phyloP scores from a whole-genome alignment of 108 stramenopile species.

The Nitzschia sp. region DNA sequence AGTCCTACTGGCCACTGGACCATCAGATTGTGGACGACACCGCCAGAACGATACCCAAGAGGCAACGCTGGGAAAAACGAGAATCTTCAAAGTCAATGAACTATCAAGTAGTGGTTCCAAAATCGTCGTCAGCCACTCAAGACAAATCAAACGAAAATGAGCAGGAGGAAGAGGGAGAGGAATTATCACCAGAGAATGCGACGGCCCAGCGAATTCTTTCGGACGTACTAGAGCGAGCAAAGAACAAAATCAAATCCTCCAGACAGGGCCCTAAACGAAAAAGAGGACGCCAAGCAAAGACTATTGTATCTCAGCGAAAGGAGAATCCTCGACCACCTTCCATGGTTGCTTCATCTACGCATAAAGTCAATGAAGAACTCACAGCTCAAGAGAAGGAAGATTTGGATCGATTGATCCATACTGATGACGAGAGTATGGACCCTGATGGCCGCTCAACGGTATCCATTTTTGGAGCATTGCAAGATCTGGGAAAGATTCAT shows the following conservation, averaged over 20 bases:
- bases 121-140: too few relatives aligned
- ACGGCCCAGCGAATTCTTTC: background rate
- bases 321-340: slow-evolving; percentile 2
- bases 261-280: background rate
- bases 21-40: slow-evolving; percentile 12
- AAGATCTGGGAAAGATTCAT: slow-evolving; percentile 17
- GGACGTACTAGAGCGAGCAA: background rate
- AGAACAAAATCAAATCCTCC: background rate
- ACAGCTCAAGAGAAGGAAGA: slow-evolving; percentile 9
- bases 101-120: background rate
- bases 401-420: slow-evolving; percentile 14
- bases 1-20: slow-evolving; percentile 25
- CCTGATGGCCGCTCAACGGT: background rate
- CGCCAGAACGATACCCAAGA: background rate
- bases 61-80: slow-evolving; percentile 1
- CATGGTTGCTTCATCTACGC: background rate
- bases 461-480: slow-evolving; percentile 23
- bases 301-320: background rate
- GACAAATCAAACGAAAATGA: background rate
- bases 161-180: background rate
- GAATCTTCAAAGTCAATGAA: background rate
- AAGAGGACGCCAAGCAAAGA: background rate
- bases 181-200: background rate
- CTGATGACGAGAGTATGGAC: slow-evolving; percentile 1
- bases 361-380: background rate